Conservation (phyloP, 805 yeast species). For the Candida montana region DNA sequence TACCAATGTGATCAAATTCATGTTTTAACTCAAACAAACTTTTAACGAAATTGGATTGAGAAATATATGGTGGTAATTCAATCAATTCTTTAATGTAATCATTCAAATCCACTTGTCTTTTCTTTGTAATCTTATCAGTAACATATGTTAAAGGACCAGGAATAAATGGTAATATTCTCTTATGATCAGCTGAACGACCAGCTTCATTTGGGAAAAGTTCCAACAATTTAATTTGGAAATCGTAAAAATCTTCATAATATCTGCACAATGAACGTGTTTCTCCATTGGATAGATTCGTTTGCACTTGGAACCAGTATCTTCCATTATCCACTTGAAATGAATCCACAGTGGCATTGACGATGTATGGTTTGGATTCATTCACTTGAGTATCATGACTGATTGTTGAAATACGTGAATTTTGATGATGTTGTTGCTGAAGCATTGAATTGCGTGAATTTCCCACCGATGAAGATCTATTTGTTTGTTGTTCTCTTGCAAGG, state of each 20-base stretch:
- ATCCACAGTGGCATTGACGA: slow-evolving; percentile 61
- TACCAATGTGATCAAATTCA: slow-evolving; percentile 27
- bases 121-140: slow-evolving; percentile 63
- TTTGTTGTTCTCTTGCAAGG: neutral
- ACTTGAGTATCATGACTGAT: slow-evolving; percentile 7
- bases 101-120: slow-evolving; percentile 50
- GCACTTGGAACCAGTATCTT: slow-evolving; percentile 80
- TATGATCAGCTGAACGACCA: slow-evolving; percentile 66
- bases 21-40: slow-evolving; percentile 57
- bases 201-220: slow-evolving; percentile 90
- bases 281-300: slow-evolving; percentile 66
- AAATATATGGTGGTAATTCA: slow-evolving; percentile 69
- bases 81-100: slow-evolving; percentile 55
- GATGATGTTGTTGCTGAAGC: neutral
- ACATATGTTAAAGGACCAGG: slow-evolving; percentile 95
- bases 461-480: neutral
- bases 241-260: slow-evolving; percentile 93
- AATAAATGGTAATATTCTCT: slow-evolving; percentile 83
- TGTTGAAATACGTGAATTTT: slow-evolving; percentile 4
- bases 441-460: slow-evolving; percentile 1
- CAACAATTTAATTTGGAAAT: slow-evolving; percentile 77
- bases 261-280: slow-evolving; percentile 68
- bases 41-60: slow-evolving; percentile 62
- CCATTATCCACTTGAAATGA: slow-evolving; percentile 77
- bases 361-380: slow-evolving; percentile 16